A percentile compares a stretch with the other conserved stretches of the same genome.
Evolutionary conservation across 2,329 filamentous ascomycete genomes (phyloP).

Genomic region (Verticillium tricorpus): DNA sequence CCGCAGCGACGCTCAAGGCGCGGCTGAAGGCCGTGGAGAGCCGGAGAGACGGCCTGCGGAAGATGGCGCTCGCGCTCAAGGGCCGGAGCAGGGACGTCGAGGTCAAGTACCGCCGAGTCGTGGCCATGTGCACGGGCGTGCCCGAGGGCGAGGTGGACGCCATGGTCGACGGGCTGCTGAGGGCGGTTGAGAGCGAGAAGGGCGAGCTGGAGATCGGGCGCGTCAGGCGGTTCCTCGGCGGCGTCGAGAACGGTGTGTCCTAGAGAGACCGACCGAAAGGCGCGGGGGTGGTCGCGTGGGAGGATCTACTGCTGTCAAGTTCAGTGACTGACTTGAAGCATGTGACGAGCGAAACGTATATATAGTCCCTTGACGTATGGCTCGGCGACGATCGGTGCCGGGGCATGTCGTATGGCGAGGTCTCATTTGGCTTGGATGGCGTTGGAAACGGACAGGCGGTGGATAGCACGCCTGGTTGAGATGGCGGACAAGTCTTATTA

Average conservation of each 20-base stretch:
- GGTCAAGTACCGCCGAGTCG: conserved; percentile 81
- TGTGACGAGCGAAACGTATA: background rate
- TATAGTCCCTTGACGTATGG: background rate
- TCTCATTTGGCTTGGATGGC: background rate
- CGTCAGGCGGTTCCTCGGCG: conserved; percentile 73
- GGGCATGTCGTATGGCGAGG: no score
- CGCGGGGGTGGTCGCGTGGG: background rate
- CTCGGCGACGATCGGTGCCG: background rate
- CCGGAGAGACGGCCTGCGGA: conserved; percentile 63
- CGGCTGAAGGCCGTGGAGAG: conserved; percentile 65
- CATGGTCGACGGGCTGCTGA: conserved; percentile 72
- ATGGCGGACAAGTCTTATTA: background rate
- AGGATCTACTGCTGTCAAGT: background rate
- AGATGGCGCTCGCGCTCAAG: conserved; percentile 66
- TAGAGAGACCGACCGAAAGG: conserved; percentile 14
- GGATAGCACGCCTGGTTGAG: background rate
- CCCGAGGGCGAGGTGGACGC: conserved; percentile 75
- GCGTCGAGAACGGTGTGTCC: conserved; percentile 61
- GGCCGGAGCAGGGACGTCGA: conserved; percentile 80
- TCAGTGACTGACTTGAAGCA: background rate
- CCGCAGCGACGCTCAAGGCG: conserved; percentile 57
- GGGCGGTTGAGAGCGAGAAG: conserved; percentile 85
- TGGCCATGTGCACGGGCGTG: conserved; percentile 80
- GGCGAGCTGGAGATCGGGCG: conserved; percentile 71
- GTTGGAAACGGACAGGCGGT: background rate